Evolutionary conservation across 2,329 filamentous ascomycete genomes (phyloP).

Genomic region (Davidsoniella neocaledoniae): DNA sequence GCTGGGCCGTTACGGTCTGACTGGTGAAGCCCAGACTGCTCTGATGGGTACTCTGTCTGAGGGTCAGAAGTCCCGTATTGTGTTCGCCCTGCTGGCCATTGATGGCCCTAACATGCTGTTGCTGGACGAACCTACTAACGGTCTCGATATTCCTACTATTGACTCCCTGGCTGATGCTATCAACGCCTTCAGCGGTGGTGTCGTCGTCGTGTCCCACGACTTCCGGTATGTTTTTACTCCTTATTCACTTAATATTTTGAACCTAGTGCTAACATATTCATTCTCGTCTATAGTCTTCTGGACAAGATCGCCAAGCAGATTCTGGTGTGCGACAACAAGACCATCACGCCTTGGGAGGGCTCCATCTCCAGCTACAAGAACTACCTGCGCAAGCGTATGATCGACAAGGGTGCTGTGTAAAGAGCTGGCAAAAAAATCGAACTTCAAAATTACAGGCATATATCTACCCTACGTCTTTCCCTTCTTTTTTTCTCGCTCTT

Average conservation of each 20-base stretch:
- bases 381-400: slow-evolving; percentile 98
- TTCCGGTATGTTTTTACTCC: slow-evolving; percentile 57
- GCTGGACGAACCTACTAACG: slow-evolving; percentile 97
- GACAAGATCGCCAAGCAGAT: slow-evolving; percentile 99
- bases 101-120: slow-evolving; percentile 95
- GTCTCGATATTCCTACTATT: slow-evolving; percentile 96
- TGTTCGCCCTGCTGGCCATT: slow-evolving; percentile 90
- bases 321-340: slow-evolving; percentile 97
- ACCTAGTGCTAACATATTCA: slow-evolving; percentile 14
- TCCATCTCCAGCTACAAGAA: slow-evolving; percentile 93
- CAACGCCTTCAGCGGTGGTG: slow-evolving; percentile 89
- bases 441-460: too few relatives aligned
- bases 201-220: slow-evolving; percentile 95
- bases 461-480: too few relatives aligned
- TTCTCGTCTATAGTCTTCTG: slow-evolving; percentile 46
- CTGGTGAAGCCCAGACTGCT: slow-evolving; percentile 84
- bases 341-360: slow-evolving; percentile 77
- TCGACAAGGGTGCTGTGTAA: slow-evolving; percentile 70
- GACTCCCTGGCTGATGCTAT: slow-evolving; percentile 96
- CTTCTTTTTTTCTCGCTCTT: too few relatives aligned
- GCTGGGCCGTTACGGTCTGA: slow-evolving; percentile 85
- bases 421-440: neutral
- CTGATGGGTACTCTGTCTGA: slow-evolving; percentile 97
- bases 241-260: slow-evolving; percentile 12
- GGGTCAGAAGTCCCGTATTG: slow-evolving; percentile 94